A percentile compares a stretch with the other conserved stretches of the same genome.
Conservation (phyloP, 257 asterid species). For the Solanum neorickii region DNA sequence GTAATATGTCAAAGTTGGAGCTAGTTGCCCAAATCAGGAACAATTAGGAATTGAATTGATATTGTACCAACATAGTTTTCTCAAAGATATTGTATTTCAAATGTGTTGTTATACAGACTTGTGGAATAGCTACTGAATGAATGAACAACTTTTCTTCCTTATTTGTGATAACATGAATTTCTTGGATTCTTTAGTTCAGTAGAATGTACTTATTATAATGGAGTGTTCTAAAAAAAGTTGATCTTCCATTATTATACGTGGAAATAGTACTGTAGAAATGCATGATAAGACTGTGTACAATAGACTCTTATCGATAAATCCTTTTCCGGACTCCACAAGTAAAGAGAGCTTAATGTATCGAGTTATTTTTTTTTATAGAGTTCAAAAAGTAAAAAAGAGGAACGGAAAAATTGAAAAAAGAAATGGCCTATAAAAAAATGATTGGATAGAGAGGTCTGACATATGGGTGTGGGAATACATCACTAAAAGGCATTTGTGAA, state of each 20-base stretch:
- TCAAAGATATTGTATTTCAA: background rate
- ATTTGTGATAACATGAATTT: background rate
- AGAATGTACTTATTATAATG: background rate
- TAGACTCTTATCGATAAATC: fast-evolving
- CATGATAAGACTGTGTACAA: too few relatives aligned
- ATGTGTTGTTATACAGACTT: background rate
- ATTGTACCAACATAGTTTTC: background rate
- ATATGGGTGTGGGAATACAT: background rate
- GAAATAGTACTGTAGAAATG: too few relatives aligned
- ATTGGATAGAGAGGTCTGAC: background rate
- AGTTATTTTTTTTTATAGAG: too few relatives aligned
- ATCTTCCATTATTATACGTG: background rate
- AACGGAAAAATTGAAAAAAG: background rate
- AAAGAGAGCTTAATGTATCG: too few relatives aligned
- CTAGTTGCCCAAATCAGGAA: background rate
- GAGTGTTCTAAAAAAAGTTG: background rate
- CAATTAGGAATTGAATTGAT: background rate
- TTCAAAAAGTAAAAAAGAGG: too few relatives aligned
- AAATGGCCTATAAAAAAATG: background rate
- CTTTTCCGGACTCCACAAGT: fast-evolving
- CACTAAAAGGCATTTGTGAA: background rate
- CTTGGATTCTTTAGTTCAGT: background rate
- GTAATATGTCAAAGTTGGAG: background rate
- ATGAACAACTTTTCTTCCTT: background rate
- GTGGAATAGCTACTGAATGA: background rate